Base-by-base conservation (phyloP, 441 rosid species). In the Adansonia rubrostipa region DNA sequence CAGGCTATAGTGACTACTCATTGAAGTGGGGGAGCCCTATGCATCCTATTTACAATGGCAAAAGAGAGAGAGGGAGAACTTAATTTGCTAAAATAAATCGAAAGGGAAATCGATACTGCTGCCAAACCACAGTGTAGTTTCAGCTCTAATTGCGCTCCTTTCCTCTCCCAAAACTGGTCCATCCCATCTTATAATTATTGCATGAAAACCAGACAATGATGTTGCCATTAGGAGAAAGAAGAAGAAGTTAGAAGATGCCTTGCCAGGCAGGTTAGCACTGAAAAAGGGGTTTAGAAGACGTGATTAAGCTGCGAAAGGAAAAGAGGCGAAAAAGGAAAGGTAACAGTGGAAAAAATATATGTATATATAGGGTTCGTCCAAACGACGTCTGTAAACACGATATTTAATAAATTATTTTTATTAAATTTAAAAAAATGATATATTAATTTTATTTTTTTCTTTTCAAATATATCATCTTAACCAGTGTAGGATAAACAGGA, bases 1-100 rank as follows among this genome's bases (percentile, higher is more conserved):
- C 28, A 24, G 28, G 28, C 28, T 24, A 24, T 24, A 24, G 28
- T 68, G 84, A 81, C 84, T 10, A 71, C 28, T 81, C 83, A 77
- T 44, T 2, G 2, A 7, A n/a, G 83, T 61, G n/a, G 3, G 83
- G 85, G 82, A 80, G 63, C 80, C 85, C 53, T 2, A 40, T 61
- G 42, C 42, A 61, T 61, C 40, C 42, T 24, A 61, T 24, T 24
- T 61, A 24, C n/a, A 9, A 61, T 61, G 62, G 24, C 62, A 57
- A 24, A 4, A 10, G 14, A 36, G 3, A 36, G 5, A 36, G 28
- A 24, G 28, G 9, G 5, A 60, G 64, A 20, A 60, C 10, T 22
- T 60, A 20, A 60, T 61, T 61, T 61, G 33, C 28, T 10, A 61
- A 24, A 10, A 9, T 20, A 60, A 19, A 58, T 36, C 40, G 28